These are phyloP conservation scores for Glarea lozoyensis DNA, from an alignment of 495 filamentous ascomycete species.

Conservation along the genomic window DNA sequence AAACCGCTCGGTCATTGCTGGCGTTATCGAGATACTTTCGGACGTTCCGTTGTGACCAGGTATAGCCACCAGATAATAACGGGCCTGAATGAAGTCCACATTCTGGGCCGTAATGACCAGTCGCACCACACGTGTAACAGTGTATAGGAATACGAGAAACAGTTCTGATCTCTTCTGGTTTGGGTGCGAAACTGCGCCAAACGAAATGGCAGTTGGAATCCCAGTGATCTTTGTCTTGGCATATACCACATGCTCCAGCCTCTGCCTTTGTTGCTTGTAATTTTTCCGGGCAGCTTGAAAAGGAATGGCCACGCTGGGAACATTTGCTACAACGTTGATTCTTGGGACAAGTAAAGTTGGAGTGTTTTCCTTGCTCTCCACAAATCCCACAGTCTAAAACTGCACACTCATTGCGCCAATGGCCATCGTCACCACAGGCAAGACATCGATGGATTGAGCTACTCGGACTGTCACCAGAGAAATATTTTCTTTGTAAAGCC, in stretches of 20 bases:
- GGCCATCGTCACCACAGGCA: conserved; percentile 11
- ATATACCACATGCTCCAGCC: conserved; percentile 12
- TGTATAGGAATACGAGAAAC: conserved; percentile 15
- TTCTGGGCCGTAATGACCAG: conserved; percentile 18
- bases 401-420: conserved; percentile 13
- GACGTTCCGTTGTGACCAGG: conserved; percentile 15
- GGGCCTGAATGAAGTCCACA: conserved; percentile 14
- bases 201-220: conserved; percentile 19
- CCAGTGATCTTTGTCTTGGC: conserved; percentile 13
- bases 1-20: conserved; percentile 11
- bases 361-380: conserved; percentile 7
- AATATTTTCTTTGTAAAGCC: conserved; percentile 19
- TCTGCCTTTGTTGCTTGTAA: conserved; percentile 8
- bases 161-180: conserved; percentile 9
- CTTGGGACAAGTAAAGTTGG: conserved; percentile 10
- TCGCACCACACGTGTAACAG: conserved; percentile 18
- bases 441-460: conserved; percentile 8
- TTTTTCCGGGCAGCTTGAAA: conserved; percentile 15
- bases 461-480: conserved; percentile 1
- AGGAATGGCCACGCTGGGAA: conserved; percentile 14
- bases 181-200: conserved; percentile 18
- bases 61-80: conserved; percentile 11
- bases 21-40: conserved; percentile 15
- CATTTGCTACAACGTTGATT: conserved; percentile 18
- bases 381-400: conserved; percentile 10